phyloP scores from a whole-genome alignment of 1,284 basidiomycete genomes.

The Cryptococcus sp. region DNA sequence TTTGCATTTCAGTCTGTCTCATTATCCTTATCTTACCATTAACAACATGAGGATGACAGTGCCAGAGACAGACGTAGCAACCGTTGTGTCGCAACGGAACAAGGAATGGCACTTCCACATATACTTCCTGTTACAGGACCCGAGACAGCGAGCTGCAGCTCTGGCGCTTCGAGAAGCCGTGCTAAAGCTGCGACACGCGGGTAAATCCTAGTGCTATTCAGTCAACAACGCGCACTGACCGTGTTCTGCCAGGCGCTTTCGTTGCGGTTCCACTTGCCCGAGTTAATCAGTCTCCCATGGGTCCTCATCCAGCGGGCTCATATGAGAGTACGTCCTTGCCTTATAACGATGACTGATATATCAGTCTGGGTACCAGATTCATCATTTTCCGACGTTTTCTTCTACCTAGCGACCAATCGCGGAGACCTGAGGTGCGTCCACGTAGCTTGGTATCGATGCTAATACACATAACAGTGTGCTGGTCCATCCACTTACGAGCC shows the following conservation, averaged over 20 bases:
- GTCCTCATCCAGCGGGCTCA: constrained; percentile 6
- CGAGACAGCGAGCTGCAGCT: background rate
- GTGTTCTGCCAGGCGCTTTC: background rate
- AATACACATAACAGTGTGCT: constrained; percentile 1
- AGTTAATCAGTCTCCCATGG: constrained; percentile 6
- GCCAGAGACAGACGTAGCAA: background rate
- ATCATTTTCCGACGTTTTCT: constrained; percentile 10
- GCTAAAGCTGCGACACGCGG: constrained; percentile 1
- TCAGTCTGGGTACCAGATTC: constrained; percentile 8
- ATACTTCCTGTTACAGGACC: background rate
- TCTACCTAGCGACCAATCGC: constrained; percentile 7
- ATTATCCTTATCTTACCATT: too few species aligned
- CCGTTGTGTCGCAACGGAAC: background rate
- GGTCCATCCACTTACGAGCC: constrained; percentile 2
- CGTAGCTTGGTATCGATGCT: background rate
- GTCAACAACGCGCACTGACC: too few species aligned
- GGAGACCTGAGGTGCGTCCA: constrained; percentile 2
- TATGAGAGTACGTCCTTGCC: constrained; percentile 5
- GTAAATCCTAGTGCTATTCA: background rate
- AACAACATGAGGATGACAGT: background rate
- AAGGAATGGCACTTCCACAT: constrained; percentile 11
- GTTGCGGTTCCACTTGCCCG: constrained; percentile 2
- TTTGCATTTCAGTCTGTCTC: too few species aligned
- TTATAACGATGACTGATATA: background rate
- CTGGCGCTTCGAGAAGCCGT: constrained; percentile 4